Percentiles rank a stretch among this genome's conserved stretches.
Conservation (phyloP, 179 eudicot species). For the Heliamphora pulchella region DNA sequence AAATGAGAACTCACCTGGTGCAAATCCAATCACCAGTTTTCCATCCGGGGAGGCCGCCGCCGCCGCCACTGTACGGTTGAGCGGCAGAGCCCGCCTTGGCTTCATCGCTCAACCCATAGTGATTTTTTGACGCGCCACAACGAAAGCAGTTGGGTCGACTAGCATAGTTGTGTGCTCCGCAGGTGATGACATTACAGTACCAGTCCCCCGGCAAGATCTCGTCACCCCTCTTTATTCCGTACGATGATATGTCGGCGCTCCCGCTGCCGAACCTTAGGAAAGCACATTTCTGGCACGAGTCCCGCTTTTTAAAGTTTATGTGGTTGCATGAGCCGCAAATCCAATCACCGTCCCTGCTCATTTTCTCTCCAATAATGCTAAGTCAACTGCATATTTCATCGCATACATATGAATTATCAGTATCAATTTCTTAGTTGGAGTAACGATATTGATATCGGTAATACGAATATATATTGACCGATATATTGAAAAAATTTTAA, state of each 20-base stretch:
- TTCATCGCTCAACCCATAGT: constrained; percentile 15
- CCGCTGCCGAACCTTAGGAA: constrained; percentile 31
- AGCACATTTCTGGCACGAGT: constrained; percentile 55
- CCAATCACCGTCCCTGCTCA: constrained; percentile 59
- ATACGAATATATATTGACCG: no score
- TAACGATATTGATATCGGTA: background rate
- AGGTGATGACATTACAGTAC: constrained; percentile 55
- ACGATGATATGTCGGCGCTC: constrained; percentile 20
- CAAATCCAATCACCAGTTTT: constrained; percentile 80
- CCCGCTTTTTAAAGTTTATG: constrained; percentile 58
- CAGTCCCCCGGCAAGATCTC: constrained; percentile 65
- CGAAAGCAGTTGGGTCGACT: constrained; percentile 56
- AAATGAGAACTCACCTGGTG: constrained; percentile 27
- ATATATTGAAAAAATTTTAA: no score
- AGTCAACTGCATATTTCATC: no score
- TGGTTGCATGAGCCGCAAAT: constrained; percentile 61
- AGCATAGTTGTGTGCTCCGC: constrained; percentile 81
- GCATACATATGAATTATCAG: background rate
- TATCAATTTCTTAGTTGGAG: background rate
- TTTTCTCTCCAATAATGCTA: background rate
- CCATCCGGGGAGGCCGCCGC: constrained; percentile 56
- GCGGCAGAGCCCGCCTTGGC: constrained; percentile 22
- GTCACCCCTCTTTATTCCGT: constrained; percentile 19
- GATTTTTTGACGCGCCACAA: constrained; percentile 40
- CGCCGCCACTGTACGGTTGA: constrained; percentile 19